These are phyloP conservation scores for Lachnum nothofagi DNA, from an alignment of 2,329 filamentous ascomycete species.

Conservation along the genomic window DNA sequence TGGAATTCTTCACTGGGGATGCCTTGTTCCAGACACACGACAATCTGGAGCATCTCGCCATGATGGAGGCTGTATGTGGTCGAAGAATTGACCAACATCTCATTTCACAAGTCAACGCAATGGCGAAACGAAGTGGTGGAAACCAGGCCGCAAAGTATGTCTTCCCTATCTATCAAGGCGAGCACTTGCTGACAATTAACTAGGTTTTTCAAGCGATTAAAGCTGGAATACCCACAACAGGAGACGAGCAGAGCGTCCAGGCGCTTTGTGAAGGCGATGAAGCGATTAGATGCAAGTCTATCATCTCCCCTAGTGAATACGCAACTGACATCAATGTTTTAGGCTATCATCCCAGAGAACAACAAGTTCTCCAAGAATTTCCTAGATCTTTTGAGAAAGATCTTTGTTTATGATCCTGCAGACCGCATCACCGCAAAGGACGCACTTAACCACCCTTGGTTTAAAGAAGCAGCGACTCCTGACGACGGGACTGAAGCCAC, in stretches of 20 bases:
- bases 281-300: constrained; percentile 53
- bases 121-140: constrained; percentile 50
- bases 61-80: constrained; percentile 67
- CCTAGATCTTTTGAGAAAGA: constrained; percentile 58
- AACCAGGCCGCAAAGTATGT: constrained; percentile 62
- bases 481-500: constrained; percentile 65
- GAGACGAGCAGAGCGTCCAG: constrained; percentile 61
- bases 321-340: constrained; percentile 19
- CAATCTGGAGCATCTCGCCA: constrained; percentile 67
- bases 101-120: constrained; percentile 52
- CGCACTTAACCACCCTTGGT: constrained; percentile 63
- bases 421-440: constrained; percentile 63
- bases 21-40: constrained; percentile 69
- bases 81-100: constrained; percentile 54
- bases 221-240: constrained; percentile 58
- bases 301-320: background rate
- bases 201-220: constrained; percentile 63
- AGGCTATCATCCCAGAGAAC: constrained; percentile 62
- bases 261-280: constrained; percentile 69
- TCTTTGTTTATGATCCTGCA: constrained; percentile 63
- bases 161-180: background rate
- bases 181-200: constrained; percentile 29
- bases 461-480: constrained; percentile 56
- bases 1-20: constrained; percentile 68
- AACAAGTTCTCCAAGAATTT: constrained; percentile 58